These are phyloP conservation scores for Linnemannia schmuckeri DNA, from an alignment of 192 early-diverging fungal genomes.

Conservation along the genomic window DNA sequence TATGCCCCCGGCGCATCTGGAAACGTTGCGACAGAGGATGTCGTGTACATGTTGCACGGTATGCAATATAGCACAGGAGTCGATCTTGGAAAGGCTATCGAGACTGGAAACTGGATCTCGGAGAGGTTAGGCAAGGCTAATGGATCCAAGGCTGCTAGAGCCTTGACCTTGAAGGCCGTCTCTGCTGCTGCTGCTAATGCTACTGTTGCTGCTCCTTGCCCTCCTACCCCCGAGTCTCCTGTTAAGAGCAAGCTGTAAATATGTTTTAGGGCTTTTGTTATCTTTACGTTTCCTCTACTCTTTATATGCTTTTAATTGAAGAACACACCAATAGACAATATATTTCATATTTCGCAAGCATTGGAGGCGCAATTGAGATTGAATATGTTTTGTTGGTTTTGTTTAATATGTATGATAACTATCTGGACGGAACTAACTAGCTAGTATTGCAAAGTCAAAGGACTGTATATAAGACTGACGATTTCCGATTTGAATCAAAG, in stretches of 20 bases:
- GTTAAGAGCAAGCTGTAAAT: constrained; percentile 42
- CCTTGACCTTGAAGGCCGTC: constrained; percentile 55
- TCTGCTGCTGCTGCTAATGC: constrained; percentile 41
- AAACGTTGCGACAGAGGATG: constrained; percentile 97
- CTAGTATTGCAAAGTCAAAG: too few species aligned
- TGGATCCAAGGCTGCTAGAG: constrained; percentile 67
- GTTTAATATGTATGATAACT: too few species aligned
- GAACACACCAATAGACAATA: too few species aligned
- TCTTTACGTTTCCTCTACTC: not conserved
- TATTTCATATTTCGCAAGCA: too few species aligned
- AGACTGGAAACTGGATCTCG: constrained; percentile 92
- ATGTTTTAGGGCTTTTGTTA: not conserved
- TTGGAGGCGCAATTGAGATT: too few species aligned
- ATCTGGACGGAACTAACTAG: too few species aligned
- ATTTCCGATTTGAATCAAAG: too few species aligned
- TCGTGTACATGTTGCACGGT: constrained; percentile 92
- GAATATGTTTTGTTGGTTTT: too few species aligned
- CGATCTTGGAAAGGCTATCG: constrained; percentile 78
- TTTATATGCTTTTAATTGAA: too few species aligned
- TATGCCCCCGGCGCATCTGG: constrained; percentile 97
- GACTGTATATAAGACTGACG: too few species aligned
- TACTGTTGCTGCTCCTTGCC: constrained; percentile 40
- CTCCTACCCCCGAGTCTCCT: constrained; percentile 37
- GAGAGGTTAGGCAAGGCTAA: constrained; percentile 78
- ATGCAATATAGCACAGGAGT: constrained; percentile 87